phyloP scores from a whole-genome alignment of 768 basidiomycete genomes.

The Symmetrospora coprosmae region DNA sequence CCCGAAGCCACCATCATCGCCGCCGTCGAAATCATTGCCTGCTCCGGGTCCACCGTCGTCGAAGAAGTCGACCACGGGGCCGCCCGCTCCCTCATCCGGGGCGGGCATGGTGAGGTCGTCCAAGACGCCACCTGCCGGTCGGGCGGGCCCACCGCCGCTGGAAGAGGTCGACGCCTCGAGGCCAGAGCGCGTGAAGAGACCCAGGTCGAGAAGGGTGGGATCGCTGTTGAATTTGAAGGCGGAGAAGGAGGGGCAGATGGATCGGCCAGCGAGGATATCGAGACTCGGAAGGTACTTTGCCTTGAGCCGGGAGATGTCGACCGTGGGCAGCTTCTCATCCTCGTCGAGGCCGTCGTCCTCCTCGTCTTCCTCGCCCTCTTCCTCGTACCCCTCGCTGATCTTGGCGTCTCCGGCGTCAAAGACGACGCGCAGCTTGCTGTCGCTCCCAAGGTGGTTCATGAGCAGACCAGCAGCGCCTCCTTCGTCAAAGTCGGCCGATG shows the following conservation, averaged over 20 bases:
- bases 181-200: constrained; percentile 34
- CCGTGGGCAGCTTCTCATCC: constrained; percentile 38
- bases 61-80: constrained; percentile 34
- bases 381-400: constrained; percentile 50
- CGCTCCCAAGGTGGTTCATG: constrained; percentile 87
- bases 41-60: constrained; percentile 29
- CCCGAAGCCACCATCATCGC: constrained; percentile 19
- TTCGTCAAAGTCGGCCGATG: constrained; percentile 95
- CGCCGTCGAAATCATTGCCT: constrained; percentile 25
- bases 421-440: constrained; percentile 72
- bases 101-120: constrained; percentile 12
- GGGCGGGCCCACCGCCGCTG: constrained; percentile 24
- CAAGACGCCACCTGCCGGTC: too few relatives aligned
- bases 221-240: constrained; percentile 70
- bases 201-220: constrained; percentile 47
- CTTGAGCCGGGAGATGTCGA: constrained; percentile 30
- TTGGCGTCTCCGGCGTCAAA: constrained; percentile 88
- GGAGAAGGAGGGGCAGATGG: constrained; percentile 65
- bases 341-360: constrained; percentile 60
- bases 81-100: constrained; percentile 18
- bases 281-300: constrained; percentile 60
- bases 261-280: constrained; percentile 49
- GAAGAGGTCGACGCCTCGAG: background rate
- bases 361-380: constrained; percentile 47
- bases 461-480: constrained; percentile 88